These are phyloP conservation scores for Meredithiella fracta DNA, from an alignment of 2,329 filamentous ascomycete species.

Conservation along the genomic window DNA sequence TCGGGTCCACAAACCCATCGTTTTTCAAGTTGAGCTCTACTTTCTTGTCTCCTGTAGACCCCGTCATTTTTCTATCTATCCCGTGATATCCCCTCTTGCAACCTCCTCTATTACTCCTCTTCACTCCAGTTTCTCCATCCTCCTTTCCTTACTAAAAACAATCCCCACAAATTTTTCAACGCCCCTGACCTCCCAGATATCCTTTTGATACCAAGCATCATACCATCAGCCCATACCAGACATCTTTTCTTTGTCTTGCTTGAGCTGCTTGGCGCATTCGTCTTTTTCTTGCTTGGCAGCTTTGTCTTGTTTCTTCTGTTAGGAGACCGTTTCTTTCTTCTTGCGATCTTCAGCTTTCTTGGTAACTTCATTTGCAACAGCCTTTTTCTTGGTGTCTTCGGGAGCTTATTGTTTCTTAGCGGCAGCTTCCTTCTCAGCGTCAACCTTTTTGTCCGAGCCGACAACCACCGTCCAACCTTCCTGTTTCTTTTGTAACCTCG, in stretches of 20 bases:
- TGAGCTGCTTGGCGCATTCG: not conserved
- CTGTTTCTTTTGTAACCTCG: no score
- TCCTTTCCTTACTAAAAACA: not conserved
- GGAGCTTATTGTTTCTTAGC: not conserved
- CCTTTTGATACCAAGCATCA: not conserved
- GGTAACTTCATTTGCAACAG: not conserved
- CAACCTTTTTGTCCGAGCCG: no score
- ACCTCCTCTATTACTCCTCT: not conserved
- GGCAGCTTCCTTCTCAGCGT: no score
- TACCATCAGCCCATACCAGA: slow-evolving; percentile 1
- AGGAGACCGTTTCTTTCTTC: slow-evolving; percentile 16
- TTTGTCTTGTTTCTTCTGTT: not conserved
- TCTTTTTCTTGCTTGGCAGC: not conserved
- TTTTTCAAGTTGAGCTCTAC: not conserved
- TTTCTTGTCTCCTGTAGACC: not conserved
- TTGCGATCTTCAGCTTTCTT: not conserved
- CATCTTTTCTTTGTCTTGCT: not conserved
- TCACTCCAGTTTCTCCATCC: not conserved
- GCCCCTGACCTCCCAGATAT: slow-evolving; percentile 3
- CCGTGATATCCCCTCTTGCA: not conserved
- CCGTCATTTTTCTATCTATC: not conserved
- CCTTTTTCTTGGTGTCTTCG: not conserved
- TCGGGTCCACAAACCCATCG: not conserved
- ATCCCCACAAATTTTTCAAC: not conserved
- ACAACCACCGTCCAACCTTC: no score